Conservation (phyloP, 345 rosid species). For the Brassica nigra region DNA sequence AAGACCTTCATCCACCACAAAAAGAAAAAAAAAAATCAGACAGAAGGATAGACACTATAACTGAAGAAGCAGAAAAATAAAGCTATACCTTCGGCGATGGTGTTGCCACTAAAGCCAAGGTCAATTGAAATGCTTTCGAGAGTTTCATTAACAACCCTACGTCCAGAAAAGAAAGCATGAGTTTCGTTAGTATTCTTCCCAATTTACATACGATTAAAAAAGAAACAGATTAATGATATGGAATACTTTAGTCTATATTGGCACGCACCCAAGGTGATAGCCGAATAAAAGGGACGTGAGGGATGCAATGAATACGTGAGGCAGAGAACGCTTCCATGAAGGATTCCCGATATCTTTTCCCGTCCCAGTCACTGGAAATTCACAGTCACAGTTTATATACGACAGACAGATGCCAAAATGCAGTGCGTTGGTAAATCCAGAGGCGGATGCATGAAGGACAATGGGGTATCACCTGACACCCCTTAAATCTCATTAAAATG, state of each 20-base stretch:
- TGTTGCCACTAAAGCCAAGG: slow-evolving; percentile 79
- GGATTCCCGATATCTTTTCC: slow-evolving; percentile 70
- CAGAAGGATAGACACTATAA: slow-evolving; percentile 15
- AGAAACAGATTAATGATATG: neutral
- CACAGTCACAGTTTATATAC: slow-evolving; percentile 29
- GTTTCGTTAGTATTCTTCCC: slow-evolving; percentile 4
- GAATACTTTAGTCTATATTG: neutral
- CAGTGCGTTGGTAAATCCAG: neutral
- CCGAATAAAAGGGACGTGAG: slow-evolving; percentile 79
- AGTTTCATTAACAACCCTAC: slow-evolving; percentile 94
- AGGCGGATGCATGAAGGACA: too few species aligned
- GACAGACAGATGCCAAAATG: neutral
- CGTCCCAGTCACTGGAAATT: slow-evolving; percentile 51
- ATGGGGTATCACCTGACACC: too few species aligned
- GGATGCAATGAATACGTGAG: slow-evolving; percentile 75
- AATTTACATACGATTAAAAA: neutral
- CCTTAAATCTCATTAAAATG: too few species aligned
- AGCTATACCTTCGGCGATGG: slow-evolving; percentile 80
- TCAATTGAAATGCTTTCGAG: slow-evolving; percentile 85
- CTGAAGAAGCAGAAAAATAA: slow-evolving; percentile 17
- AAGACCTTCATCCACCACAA: slow-evolving; percentile 61
- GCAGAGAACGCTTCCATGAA: slow-evolving; percentile 78
- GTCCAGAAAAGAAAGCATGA: slow-evolving; percentile 20
- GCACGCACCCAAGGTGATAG: slow-evolving; percentile 75
- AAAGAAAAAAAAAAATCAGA: slow-evolving; percentile 8